Evolutionary conservation across 257 asterid species (phyloP).

Genomic region (Gentiana macrophylla): DNA sequence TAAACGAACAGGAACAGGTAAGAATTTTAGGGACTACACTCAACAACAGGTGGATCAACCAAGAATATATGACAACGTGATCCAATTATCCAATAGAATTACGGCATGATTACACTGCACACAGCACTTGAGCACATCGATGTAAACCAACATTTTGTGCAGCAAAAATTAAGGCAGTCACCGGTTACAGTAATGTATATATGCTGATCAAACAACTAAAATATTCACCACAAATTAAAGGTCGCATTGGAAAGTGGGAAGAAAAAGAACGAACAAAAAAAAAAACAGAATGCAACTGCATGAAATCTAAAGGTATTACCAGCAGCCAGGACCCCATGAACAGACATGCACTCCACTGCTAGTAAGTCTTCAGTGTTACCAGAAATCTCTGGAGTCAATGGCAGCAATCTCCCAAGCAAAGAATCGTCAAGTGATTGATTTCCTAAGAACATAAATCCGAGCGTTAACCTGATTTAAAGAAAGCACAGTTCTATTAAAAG

Average conservation of each 20-base stretch:
- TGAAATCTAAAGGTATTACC: conserved; percentile 32
- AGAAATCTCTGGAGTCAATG: conserved; percentile 60
- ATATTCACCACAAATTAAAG: background rate
- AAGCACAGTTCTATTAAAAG: conserved; percentile 3
- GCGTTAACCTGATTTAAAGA: conserved; percentile 1
- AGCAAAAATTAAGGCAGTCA: no score
- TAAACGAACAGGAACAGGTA: no score
- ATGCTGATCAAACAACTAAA: no score
- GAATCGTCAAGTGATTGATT: conserved; percentile 19
- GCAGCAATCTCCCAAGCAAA: conserved; percentile 44
- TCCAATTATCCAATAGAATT: no score
- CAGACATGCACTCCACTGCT: conserved; percentile 56
- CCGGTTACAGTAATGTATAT: no score
- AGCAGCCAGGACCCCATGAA: conserved; percentile 70
- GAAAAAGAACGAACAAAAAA: background rate
- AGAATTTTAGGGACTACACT: no score
- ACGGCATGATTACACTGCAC: no score
- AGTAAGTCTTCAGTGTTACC: conserved; percentile 57
- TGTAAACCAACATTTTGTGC: no score
- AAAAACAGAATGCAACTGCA: background rate
- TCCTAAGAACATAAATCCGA: conserved; percentile 25
- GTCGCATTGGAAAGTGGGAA: background rate
- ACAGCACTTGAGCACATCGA: no score
- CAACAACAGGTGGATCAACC: no score
- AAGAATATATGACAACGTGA: no score